Evolutionary conservation across 352 stramenopile genomes (phyloP).

Genomic region (Pythium monospermum): DNA sequence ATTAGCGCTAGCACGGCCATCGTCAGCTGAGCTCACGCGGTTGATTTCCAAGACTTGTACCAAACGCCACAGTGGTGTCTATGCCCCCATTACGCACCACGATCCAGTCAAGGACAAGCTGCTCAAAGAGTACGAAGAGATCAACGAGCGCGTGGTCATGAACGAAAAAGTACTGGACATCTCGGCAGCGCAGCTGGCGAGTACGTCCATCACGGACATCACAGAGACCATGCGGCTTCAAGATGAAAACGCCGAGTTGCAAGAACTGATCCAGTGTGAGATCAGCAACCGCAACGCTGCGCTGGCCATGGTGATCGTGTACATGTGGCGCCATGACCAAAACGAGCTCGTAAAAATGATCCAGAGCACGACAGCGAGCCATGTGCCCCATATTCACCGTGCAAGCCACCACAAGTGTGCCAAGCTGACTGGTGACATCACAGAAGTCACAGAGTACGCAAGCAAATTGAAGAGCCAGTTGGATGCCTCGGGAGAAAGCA

Average conservation of each 20-base stretch:
- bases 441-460: not conserved
- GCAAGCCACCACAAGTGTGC: conserved; percentile 14
- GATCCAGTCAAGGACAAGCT: no score
- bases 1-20: no score
- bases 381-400: conserved; percentile 8
- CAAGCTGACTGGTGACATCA: not conserved
- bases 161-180: conserved; percentile 36
- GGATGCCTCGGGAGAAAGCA: not conserved
- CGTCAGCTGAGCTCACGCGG: no score
- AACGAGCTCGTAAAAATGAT: conserved; percentile 1
- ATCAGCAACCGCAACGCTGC: conserved; percentile 27
- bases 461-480: not conserved
- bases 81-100: no score
- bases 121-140: conserved; percentile 5
- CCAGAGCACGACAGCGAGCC: not conserved
- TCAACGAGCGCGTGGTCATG: conserved; percentile 2
- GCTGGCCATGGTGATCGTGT: conserved; percentile 29
- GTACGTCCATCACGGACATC: conserved; percentile 19
- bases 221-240: conserved; percentile 25
- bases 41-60: no score
- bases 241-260: conserved; percentile 37
- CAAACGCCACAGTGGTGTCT: no score
- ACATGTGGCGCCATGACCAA: conserved; percentile 13
- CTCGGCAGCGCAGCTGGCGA: conserved; percentile 21
- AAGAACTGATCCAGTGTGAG: conserved; percentile 27